Conservation (phyloP, 176 grass and related monocot genomes). For the Eragrostis curvula region DNA sequence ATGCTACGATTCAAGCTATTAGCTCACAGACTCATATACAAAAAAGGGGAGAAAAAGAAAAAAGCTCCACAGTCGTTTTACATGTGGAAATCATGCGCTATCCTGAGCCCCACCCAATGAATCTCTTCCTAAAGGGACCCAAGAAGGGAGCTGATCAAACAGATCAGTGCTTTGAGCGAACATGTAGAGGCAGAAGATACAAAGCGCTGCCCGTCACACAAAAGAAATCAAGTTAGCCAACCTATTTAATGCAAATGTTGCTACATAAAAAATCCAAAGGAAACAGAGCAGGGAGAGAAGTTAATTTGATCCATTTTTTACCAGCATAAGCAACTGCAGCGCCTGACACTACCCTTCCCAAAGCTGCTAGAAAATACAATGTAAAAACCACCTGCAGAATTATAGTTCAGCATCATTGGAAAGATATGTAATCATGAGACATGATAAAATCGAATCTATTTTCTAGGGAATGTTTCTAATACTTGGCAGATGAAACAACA, state of each 20-base stretch:
- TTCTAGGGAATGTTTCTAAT: not conserved
- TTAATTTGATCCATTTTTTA: constrained; percentile 53
- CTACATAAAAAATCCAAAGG: constrained; percentile 14
- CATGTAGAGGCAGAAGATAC: constrained; percentile 80
- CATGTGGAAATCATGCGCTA: constrained; percentile 31
- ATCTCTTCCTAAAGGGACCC: constrained; percentile 60
- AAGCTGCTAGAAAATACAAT: constrained; percentile 75
- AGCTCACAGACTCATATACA: not conserved
- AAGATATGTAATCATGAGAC: not conserved
- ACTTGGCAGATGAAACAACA: not conserved
- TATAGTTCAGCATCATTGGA: constrained; percentile 12
- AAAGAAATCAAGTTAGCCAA: not conserved
- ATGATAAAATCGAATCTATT: not conserved
- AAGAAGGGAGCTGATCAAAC: constrained; percentile 55
- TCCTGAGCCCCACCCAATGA: constrained; percentile 49
- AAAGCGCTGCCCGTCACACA: constrained; percentile 56
- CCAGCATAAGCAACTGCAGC: constrained; percentile 89
- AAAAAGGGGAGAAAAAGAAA: not conserved
- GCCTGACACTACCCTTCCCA: constrained; percentile 85
- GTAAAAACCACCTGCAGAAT: constrained; percentile 71
- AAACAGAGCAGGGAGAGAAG: not conserved
- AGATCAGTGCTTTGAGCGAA: constrained; percentile 70
- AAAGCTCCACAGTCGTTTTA: not conserved
- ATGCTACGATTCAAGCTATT: constrained; percentile 14
- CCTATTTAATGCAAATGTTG: not conserved